A percentile compares a stretch with the other conserved stretches of the same genome.
Conservation (phyloP, 768 basidiomycete genomes). For the Mycena filopes region DNA sequence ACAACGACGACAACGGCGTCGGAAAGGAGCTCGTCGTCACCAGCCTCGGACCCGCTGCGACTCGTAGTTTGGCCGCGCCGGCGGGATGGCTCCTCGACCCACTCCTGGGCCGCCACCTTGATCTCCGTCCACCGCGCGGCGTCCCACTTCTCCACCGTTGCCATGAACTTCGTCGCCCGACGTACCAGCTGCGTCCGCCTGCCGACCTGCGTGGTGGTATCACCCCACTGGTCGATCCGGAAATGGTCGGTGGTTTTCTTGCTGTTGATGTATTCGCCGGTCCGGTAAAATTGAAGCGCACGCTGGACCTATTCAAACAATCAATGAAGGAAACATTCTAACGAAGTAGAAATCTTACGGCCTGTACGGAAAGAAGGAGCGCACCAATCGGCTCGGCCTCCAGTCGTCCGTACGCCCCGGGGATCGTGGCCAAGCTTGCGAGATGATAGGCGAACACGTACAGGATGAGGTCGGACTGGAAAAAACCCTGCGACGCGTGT, state of each 20-base stretch:
- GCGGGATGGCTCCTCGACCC: neutral
- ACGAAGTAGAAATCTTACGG: neutral
- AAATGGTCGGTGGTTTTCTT: neutral
- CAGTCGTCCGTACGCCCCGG: neutral
- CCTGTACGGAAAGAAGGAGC: neutral
- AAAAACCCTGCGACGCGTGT: neutral
- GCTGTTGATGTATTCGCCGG: neutral
- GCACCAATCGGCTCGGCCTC: neutral
- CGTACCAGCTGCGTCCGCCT: neutral
- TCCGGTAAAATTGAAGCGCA: constrained; percentile 2
- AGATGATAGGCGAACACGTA: constrained; percentile 12
- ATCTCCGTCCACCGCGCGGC: neutral
- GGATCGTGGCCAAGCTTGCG: neutral
- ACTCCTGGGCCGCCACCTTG: neutral
- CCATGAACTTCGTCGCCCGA: neutral
- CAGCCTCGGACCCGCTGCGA: constrained; percentile 5
- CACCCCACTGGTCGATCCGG: neutral
- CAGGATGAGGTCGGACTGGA: neutral
- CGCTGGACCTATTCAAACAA: neutral
- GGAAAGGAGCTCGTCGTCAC: neutral
- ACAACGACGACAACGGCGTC: constrained; percentile 1
- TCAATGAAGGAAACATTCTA: neutral
- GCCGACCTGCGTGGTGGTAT: neutral
- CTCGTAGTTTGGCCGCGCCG: neutral
- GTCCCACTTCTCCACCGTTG: constrained; percentile 7